Evolutionary conservation across 2,329 filamentous ascomycete genomes (phyloP).

Genomic region (Fusarium pseudocircinatum): DNA sequence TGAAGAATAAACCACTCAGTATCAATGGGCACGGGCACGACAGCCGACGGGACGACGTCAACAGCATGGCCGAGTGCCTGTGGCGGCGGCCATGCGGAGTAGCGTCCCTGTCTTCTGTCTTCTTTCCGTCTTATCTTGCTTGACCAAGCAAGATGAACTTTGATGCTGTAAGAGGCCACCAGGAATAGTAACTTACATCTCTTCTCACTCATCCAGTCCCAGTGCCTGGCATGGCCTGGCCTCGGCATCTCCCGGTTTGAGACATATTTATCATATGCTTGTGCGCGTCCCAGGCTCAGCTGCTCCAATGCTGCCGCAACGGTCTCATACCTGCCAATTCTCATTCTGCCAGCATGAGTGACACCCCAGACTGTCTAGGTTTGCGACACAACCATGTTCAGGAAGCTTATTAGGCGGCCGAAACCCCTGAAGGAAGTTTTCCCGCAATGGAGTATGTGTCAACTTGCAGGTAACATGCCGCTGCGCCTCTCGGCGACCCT

Average conservation of each 20-base stretch:
- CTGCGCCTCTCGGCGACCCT: slow-evolving; percentile 38
- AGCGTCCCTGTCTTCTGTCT: background rate
- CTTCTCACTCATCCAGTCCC: slow-evolving; percentile 1
- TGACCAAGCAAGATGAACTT: slow-evolving; percentile 17
- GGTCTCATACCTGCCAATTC: slow-evolving; percentile 27
- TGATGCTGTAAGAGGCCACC: slow-evolving; percentile 13
- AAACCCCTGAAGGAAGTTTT: slow-evolving; percentile 36
- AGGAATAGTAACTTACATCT: slow-evolving; percentile 4
- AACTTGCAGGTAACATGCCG: slow-evolving; percentile 36
- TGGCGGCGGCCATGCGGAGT: slow-evolving; percentile 3
- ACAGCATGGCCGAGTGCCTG: background rate
- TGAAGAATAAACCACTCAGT: background rate
- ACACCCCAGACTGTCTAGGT: slow-evolving; percentile 27
- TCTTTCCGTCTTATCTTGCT: slow-evolving; percentile 3
- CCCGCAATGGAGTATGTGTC: slow-evolving; percentile 35
- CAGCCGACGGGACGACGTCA: slow-evolving; percentile 10
- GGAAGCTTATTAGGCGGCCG: slow-evolving; percentile 29
- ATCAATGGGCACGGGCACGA: slow-evolving; percentile 1
- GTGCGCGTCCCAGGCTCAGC: slow-evolving; percentile 23
- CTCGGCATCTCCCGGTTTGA: slow-evolving; percentile 41
- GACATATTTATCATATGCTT: slow-evolving; percentile 26
- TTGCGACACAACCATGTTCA: slow-evolving; percentile 36
- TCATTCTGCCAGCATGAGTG: slow-evolving; percentile 30
- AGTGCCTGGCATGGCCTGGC: slow-evolving; percentile 30
- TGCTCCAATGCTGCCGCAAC: slow-evolving; percentile 26